Conservation (phyloP, 257 asterid genomes). For the Nicotiana benthamiana region DNA sequence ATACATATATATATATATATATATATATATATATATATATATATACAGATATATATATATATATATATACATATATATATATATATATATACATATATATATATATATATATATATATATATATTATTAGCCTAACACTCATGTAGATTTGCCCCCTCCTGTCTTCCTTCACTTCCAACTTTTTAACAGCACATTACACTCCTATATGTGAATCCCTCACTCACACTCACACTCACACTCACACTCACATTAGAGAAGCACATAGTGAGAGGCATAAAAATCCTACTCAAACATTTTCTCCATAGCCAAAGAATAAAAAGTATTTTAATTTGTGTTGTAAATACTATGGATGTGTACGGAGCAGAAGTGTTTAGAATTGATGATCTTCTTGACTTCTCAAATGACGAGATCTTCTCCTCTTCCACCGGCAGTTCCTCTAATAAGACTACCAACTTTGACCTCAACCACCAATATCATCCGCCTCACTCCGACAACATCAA, state of each 20-base stretch:
- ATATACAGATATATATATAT: too few relatives aligned
- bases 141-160: background rate
- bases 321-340: background rate
- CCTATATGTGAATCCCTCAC: background rate
- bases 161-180: background rate
- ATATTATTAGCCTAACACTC: background rate
- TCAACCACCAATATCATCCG: background rate
- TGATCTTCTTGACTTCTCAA: slow-evolving; percentile 54
- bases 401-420: slow-evolving; percentile 32
- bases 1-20: too few relatives aligned
- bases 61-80: too few relatives aligned
- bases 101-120: too few relatives aligned
- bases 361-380: slow-evolving; percentile 28
- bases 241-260: background rate
- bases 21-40: too few relatives aligned
- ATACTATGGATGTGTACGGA: slow-evolving; percentile 45
- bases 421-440: background rate
- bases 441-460: slow-evolving; percentile 10
- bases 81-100: too few relatives aligned
- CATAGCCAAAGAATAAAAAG: background rate
- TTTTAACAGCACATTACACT: background rate
- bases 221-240: background rate
- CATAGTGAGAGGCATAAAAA: background rate
- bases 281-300: background rate
- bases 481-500: slow-evolving; percentile 5